Conservation (phyloP, 1,139 yeast genomes). For the Nematodospora anomalae region DNA sequence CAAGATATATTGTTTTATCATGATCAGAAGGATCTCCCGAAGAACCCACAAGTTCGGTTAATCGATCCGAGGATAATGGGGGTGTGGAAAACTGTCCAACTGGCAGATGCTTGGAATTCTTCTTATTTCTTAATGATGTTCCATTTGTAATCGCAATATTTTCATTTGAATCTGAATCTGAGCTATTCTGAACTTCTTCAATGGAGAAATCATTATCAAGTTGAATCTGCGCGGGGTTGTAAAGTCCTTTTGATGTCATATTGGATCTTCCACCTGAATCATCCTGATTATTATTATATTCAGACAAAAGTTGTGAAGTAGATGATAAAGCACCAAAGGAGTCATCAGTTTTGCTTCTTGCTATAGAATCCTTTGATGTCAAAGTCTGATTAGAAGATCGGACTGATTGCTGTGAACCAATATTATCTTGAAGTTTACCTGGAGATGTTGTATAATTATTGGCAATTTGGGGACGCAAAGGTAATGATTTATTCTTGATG, state of each 20-base stretch:
- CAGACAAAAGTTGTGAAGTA: constrained; percentile 4
- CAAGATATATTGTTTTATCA: constrained; percentile 20
- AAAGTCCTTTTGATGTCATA: constrained; percentile 1
- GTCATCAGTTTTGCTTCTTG: constrained; percentile 1
- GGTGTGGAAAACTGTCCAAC: constrained; percentile 11
- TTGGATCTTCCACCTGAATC: background rate
- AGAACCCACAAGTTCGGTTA: constrained; percentile 2
- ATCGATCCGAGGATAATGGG: constrained; percentile 6
- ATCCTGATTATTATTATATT: background rate
- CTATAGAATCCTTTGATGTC: background rate
- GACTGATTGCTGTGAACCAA: background rate
- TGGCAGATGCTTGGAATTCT: constrained; percentile 7
- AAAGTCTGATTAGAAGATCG: constrained; percentile 1
- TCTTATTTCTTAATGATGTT: constrained; percentile 14
- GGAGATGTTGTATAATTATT: constrained; percentile 2
- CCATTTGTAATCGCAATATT: constrained; percentile 7
- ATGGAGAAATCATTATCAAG: constrained; percentile 32
- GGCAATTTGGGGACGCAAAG: constrained; percentile 26
- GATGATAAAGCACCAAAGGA: constrained; percentile 3
- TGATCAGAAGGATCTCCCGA: constrained; percentile 8
- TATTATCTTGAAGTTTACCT: background rate
- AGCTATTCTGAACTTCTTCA: constrained; percentile 41
- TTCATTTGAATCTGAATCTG: constrained; percentile 35
- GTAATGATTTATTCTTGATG: constrained; percentile 30
- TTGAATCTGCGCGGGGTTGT: constrained; percentile 4